These are phyloP conservation scores for Cryptosporidium baileyi DNA, from an alignment of 169 alveolate species.

Conservation along the genomic window DNA sequence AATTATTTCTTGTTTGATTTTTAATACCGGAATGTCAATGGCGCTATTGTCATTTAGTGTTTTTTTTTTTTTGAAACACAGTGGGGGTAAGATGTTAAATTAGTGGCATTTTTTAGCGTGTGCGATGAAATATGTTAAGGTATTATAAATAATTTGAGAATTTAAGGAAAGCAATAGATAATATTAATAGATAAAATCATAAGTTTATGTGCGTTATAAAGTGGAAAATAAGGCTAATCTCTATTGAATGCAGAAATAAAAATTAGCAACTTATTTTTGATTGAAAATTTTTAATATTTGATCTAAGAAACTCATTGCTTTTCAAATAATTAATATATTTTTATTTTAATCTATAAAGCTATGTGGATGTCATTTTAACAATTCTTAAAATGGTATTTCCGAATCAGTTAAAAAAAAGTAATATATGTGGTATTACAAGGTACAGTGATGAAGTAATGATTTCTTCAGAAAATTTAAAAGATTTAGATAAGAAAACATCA, in stretches of 20 bases:
- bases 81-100: conserved; percentile 41
- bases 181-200: too few relatives aligned
- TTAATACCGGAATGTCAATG: conserved; percentile 52
- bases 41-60: conserved; percentile 55
- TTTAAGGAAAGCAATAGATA: too few relatives aligned
- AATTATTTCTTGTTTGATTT: background rate
- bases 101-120: conserved; percentile 36
- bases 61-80: conserved; percentile 5
- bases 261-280: too few relatives aligned
- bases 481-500: too few relatives aligned
- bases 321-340: background rate
- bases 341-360: background rate
- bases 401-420: conserved; percentile 44
- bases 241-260: too few relatives aligned
- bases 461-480: too few relatives aligned
- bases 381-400: conserved; percentile 21
- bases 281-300: background rate
- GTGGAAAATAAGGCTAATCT: too few relatives aligned
- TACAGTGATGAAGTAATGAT: too few relatives aligned
- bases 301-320: background rate
- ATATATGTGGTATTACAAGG: conserved; percentile 6
- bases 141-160: too few relatives aligned
- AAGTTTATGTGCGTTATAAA: too few relatives aligned
- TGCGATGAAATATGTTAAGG: conserved; percentile 19
- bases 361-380: background rate